phyloP scores from a whole-genome alignment of 805 yeast species.

The Hanseniaspora occidentalis region DNA sequence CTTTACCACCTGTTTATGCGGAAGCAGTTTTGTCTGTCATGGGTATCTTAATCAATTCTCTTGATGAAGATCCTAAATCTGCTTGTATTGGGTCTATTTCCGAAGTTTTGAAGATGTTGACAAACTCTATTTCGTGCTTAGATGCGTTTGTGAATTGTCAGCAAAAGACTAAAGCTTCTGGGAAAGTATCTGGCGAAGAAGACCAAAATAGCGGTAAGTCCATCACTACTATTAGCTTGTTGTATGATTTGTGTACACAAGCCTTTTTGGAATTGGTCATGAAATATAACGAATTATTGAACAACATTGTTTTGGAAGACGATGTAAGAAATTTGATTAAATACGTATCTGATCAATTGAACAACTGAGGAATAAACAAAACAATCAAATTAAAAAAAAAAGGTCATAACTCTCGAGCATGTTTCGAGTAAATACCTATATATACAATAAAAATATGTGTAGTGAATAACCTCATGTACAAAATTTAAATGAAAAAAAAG shows the following conservation, averaged over 20 bases:
- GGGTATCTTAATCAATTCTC: conserved; percentile 37
- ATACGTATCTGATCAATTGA: conserved; percentile 49
- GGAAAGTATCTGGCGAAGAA: conserved; percentile 1
- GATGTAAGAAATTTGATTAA: conserved; percentile 57
- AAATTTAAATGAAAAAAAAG: neutral
- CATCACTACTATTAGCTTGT: conserved; percentile 34
- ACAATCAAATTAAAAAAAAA: neutral
- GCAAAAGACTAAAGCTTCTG: conserved; percentile 10
- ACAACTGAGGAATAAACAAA: conserved; percentile 2
- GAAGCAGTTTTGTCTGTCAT: conserved; percentile 48
- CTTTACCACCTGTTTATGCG: conserved; percentile 55
- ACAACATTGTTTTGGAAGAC: conserved; percentile 50
- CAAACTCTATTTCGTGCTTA: conserved; percentile 44
- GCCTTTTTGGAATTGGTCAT: conserved; percentile 55
- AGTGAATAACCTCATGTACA: neutral
- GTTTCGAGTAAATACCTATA: too few species aligned
- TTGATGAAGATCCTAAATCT: conserved; percentile 50
- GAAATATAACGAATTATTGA: conserved; percentile 47
- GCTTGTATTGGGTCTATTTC: conserved; percentile 42
- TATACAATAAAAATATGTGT: neutral
- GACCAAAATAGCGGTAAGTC: conserved; percentile 13
- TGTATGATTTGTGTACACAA: conserved; percentile 53
- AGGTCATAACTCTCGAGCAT: too few species aligned
- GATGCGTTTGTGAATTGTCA: conserved; percentile 31
- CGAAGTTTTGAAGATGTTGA: conserved; percentile 46